A percentile compares a stretch with the other conserved stretches of the same genome.
These are phyloP conservation scores for Cercophora scortea DNA, from an alignment of 495 filamentous ascomycete genomes.

Conservation along the genomic window DNA sequence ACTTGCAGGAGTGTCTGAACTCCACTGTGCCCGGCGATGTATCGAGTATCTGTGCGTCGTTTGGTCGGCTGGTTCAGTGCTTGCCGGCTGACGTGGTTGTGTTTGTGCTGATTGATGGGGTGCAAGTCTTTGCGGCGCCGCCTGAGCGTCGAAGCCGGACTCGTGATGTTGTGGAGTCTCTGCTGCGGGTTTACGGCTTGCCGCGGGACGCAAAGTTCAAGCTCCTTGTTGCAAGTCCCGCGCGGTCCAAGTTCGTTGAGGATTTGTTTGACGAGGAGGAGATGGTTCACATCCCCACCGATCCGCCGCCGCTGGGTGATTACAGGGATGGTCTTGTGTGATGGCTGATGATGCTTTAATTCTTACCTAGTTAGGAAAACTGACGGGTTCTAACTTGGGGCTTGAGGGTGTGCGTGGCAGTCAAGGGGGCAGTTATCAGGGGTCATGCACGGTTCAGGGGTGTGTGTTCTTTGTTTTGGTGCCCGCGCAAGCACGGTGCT, in stretches of 20 bases:
- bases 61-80: constrained; percentile 1
- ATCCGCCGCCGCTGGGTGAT: too few relatives aligned
- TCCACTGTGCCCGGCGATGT: neutral
- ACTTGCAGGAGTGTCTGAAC: neutral
- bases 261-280: constrained; percentile 7
- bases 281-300: neutral
- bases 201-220: constrained; percentile 1
- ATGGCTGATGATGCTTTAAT: too few relatives aligned
- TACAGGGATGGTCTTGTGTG: too few relatives aligned
- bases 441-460: too few relatives aligned
- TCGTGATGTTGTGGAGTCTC: neutral
- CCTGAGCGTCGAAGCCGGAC: neutral
- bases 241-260: constrained; percentile 1
- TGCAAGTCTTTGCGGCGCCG: constrained; percentile 2
- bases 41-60: neutral
- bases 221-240: constrained; percentile 5
- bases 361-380: too few relatives aligned
- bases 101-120: constrained; percentile 6
- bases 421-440: too few relatives aligned
- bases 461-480: too few relatives aligned
- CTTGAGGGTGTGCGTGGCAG: too few relatives aligned
- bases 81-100: constrained; percentile 1
- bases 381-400: too few relatives aligned
- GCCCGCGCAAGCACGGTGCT: too few relatives aligned
- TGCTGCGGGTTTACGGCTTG: neutral